Conservation (phyloP, 176 grass and related monocot genomes). For the Musa beccarii region DNA sequence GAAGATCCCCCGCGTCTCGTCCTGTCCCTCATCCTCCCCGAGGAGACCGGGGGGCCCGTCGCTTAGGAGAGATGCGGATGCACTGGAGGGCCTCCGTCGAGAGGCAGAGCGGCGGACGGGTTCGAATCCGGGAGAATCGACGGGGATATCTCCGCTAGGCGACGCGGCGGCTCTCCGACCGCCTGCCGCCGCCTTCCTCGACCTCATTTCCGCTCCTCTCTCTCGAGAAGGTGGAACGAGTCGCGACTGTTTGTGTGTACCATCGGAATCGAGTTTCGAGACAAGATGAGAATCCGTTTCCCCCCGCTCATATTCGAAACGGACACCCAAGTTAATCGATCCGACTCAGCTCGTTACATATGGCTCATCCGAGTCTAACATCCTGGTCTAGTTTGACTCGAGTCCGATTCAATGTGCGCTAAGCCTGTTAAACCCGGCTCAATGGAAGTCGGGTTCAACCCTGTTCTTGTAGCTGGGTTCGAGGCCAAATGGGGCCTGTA, state of each 20-base stretch:
- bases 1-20: constrained; percentile 33
- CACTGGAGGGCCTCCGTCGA: background rate
- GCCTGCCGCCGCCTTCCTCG: background rate
- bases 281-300: background rate
- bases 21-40: constrained; percentile 16
- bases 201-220: background rate
- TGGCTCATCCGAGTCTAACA: no score
- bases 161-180: background rate
- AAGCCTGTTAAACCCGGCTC: background rate
- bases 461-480: no score
- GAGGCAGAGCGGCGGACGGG: constrained; percentile 24
- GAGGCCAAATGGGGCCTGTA: no score
- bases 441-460: background rate
- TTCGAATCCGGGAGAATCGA: background rate
- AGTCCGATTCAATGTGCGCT: background rate
- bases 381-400: background rate
- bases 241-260: no score
- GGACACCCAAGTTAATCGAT: no score
- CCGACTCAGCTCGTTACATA: no score
- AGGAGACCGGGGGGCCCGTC: constrained; percentile 19
- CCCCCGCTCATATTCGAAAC: background rate
- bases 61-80: constrained; percentile 18
- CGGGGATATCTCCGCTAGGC: background rate
- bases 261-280: background rate
- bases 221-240: background rate